phyloP scores from a whole-genome alignment of 306 rosid genomes.

The Vigna hirtella region DNA sequence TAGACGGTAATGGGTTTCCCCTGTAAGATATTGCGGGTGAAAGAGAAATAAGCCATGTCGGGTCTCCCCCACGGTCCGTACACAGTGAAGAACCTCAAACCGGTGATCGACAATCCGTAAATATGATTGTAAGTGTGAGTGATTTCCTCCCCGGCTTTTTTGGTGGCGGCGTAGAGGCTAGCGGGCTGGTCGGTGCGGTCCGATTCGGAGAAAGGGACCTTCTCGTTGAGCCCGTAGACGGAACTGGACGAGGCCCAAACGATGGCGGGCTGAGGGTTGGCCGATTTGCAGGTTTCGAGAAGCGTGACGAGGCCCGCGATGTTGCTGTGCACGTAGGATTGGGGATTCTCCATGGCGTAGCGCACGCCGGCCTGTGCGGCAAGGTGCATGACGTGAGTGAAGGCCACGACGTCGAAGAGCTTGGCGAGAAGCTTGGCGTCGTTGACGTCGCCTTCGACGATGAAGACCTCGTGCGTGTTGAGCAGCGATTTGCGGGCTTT shows the following conservation, averaged over 20 bases:
- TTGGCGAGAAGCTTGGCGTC: conserved; percentile 68
- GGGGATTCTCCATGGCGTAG: conserved; percentile 91
- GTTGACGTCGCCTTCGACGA: conserved; percentile 79
- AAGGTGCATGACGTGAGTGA: conserved; percentile 88
- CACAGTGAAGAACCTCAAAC: conserved; percentile 84
- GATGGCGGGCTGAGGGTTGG: conserved; percentile 77
- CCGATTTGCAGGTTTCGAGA: conserved; percentile 74
- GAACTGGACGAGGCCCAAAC: conserved; percentile 96
- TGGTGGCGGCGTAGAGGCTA: conserved; percentile 81
- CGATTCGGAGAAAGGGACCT: conserved; percentile 72
- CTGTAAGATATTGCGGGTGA: conserved; percentile 77
- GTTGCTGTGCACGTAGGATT: conserved; percentile 87
- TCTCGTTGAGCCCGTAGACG: conserved; percentile 81
- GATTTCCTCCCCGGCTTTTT: conserved; percentile 92
- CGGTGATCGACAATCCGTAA: conserved; percentile 83
- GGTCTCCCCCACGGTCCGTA: conserved; percentile 98
- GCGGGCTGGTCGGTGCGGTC: conserved; percentile 84
- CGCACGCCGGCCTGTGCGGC: conserved; percentile 96
- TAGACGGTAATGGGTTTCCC: conserved; percentile 86
- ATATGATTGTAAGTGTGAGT: conserved; percentile 85
- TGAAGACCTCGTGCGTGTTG: conserved; percentile 54
- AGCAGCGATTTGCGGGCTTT: conserved; percentile 67
- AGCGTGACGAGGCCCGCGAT: conserved; percentile 88
- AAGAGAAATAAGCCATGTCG: conserved; percentile 91
- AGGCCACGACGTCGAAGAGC: conserved; percentile 80